Evolutionary conservation across 176 grass and related monocot genomes (phyloP), one percentile per base, ranked within the genome.

Genomic region (Lolium rigidum): DNA sequence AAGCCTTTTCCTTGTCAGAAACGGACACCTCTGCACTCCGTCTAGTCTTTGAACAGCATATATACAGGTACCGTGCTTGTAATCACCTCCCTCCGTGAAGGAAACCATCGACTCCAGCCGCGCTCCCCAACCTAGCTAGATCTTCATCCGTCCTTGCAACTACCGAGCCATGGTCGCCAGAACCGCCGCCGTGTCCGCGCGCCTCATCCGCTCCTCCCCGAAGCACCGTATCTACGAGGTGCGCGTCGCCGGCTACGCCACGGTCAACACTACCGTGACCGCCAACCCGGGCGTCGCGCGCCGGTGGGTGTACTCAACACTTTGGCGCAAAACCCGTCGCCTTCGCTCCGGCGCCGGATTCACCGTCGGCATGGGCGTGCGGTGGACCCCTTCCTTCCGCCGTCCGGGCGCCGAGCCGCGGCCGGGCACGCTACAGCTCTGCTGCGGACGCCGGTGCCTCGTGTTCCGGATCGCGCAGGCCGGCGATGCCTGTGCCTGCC

Each of bases 191-290:
- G 20, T 22, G 57, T 59, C 59, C 12, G 61, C 61, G 4, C 24
- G 62, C 62, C 25, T 65, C 13, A 0, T 65, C 62, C 25, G 62
- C 12, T 65, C 12, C 12, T 15, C 62, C 4, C 25, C 25, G 66
- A 26, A 10, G 37, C 10, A 15, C 5, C 3, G 41, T 38, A 14
- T 14, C 65, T 9, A 80, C 52, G 18, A 44, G 24, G 58, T 74
- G 47, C 55, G 14, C 57, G 76, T 89, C n/a, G 43, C 4, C 50
- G 15, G 75, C 37, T 10, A 15, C 9, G 16, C 22, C 5, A 5
- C 80, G 9, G 62, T 65, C 25, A 65, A 1, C 48, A 28, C 69
- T 10, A 79, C 59, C 16, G 87, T 89, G 38, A 89, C 87, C 1
- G 39, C 66, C 10, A 0, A 20, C 4, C 63, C 39, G 0, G 20